Conservation (phyloP, 768 basidiomycete genomes). For the Porphyrellus cyaneotinctus region DNA sequence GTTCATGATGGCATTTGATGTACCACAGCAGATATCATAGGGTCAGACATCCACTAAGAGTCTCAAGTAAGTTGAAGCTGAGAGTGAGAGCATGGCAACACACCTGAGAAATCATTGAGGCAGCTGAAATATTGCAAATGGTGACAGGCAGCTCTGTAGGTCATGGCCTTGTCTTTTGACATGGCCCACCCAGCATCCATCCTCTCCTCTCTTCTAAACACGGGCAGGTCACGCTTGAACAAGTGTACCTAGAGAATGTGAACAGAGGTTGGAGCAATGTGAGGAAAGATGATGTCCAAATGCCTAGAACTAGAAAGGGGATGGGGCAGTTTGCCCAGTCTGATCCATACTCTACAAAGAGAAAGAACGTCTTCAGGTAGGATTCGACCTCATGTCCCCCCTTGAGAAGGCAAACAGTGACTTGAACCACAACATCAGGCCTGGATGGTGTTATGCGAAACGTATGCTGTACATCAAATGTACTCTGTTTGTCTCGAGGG, state of each 20-base stretch:
- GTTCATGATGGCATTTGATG: not conserved
- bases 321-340: not conserved
- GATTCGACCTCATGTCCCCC: not conserved
- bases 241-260: not conserved
- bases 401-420: not conserved
- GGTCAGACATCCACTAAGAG: not conserved
- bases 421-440: too few relatives aligned
- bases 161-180: not conserved
- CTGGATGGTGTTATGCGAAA: too few relatives aligned
- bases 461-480: too few relatives aligned
- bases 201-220: not conserved
- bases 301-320: not conserved
- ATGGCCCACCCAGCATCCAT: not conserved
- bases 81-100: not conserved
- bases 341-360: not conserved
- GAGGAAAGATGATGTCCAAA: not conserved
- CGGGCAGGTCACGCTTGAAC: not conserved
- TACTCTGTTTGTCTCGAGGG: too few relatives aligned
- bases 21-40: not conserved
- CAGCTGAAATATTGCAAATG: not conserved
- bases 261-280: not conserved
- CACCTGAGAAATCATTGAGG: not conserved
- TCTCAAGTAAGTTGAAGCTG: not conserved
- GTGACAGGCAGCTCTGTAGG: not conserved
- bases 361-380: not conserved